Evolutionary conservation across 2,329 filamentous ascomycete genomes (phyloP), one percentile per base, ranked within the genome.

Genomic region (Colletotrichum tofieldiae): DNA sequence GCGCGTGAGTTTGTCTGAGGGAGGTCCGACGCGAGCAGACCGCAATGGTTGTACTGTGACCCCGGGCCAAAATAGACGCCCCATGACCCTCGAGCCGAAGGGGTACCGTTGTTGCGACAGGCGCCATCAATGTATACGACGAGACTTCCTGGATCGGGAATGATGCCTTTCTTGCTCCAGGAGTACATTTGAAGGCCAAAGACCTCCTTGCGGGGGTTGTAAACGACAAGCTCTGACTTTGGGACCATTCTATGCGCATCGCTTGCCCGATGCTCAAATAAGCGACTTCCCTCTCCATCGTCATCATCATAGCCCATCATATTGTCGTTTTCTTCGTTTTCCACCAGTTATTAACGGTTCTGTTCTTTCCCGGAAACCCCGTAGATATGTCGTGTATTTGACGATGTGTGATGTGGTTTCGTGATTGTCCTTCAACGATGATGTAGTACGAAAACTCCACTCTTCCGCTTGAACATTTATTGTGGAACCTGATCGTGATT

Each of bases 81-180:
- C 76, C 77, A 79, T 14, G 75, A 43, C 0, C 73, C 77, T 8
- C 65, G 72, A 6, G 77, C 77, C 1, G 56, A 56, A 0, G 65
- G 73, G 7, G 54, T 75, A 4, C 77, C 78, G 54, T 73, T 76
- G 49, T 64, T 54, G 16, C 75, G 76, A 60, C 76, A 78, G n/a
- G 75, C 75, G 20, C 78, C 76, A 65, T 75, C 71, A 35, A 78
- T 77, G 45, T 63, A 65, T n/a, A 79, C 65, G 6, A 78, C 76
- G 2, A 77, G 35, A 5, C 69, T 75, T 2, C 45, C 61, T 3
- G 2, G 18, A 43, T 70, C 67, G 14, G 39, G n/a, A 1, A 32
- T 16, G 52, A 65, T 9, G 20, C 43, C 52, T 23, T 49, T 60
- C 5, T 6, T 61, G 16, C 7, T 26, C 52, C 41, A 54, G 12